These are phyloP conservation scores for Mucor indicus DNA, from an alignment of 371 early-diverging fungal species.

Conservation along the genomic window DNA sequence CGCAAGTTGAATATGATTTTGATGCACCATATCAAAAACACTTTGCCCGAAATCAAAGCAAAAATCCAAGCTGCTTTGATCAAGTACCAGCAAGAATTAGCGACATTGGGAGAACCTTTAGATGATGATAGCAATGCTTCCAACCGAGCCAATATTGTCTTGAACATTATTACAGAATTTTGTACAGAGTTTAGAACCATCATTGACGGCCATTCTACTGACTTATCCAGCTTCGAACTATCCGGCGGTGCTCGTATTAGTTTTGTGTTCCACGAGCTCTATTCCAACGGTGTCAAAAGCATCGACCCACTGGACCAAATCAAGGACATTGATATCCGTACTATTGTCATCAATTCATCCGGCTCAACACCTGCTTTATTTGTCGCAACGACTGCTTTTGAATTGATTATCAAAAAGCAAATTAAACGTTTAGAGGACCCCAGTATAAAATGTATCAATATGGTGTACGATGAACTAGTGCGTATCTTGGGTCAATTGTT, in stretches of 20 bases:
- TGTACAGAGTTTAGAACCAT: slow-evolving; percentile 91
- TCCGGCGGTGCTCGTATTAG: slow-evolving; percentile 97
- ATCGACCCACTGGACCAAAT: slow-evolving; percentile 96
- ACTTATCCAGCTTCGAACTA: slow-evolving; percentile 89
- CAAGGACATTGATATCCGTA: slow-evolving; percentile 97
- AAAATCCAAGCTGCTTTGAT: slow-evolving; percentile 82
- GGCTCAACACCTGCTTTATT: slow-evolving; percentile 97
- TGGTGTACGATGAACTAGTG: slow-evolving; percentile 95
- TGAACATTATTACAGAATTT: slow-evolving; percentile 96
- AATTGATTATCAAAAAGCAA: slow-evolving; percentile 95
- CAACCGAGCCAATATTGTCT: slow-evolving; percentile 72
- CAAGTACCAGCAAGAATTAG: slow-evolving; percentile 87
- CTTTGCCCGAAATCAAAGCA: slow-evolving; percentile 96
- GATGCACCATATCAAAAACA: slow-evolving; percentile 96
- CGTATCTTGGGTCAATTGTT: slow-evolving; percentile 89
- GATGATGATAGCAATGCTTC: slow-evolving; percentile 64
- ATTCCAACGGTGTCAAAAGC: slow-evolving; percentile 81
- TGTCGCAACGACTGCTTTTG: slow-evolving; percentile 97
- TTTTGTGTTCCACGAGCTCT: slow-evolving; percentile 98
- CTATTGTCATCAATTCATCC: slow-evolving; percentile 96
- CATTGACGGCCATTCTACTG: slow-evolving; percentile 92
- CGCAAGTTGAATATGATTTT: slow-evolving; percentile 94
- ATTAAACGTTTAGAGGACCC: slow-evolving; percentile 96
- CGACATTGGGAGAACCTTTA: slow-evolving; percentile 86
- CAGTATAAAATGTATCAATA: slow-evolving; percentile 84